Conservation (phyloP, 306 rosid species). For the Leucaena leucocephala region DNA sequence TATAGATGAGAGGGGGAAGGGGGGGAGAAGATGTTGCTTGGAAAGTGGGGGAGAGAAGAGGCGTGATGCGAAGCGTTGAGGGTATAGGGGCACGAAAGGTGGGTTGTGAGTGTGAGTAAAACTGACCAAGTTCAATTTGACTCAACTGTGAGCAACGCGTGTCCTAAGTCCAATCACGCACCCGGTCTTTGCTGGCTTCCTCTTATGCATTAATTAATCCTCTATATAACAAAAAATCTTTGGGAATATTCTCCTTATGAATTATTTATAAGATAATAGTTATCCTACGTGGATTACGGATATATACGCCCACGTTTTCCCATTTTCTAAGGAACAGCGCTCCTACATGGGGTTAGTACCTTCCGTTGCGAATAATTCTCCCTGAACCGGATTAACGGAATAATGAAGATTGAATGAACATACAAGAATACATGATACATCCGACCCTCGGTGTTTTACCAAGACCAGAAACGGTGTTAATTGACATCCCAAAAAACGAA, state of each 20-base stretch:
- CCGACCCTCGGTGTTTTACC: not conserved
- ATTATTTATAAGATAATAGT: not conserved
- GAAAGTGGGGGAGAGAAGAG: slow-evolving; percentile 21
- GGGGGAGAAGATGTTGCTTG: slow-evolving; percentile 32
- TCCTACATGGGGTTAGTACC: not conserved
- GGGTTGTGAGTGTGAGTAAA: not conserved
- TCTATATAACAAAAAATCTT: too few relatives aligned
- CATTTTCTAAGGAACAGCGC: not conserved
- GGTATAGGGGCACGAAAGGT: not conserved
- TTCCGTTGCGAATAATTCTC: not conserved
- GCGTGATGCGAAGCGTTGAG: not conserved
- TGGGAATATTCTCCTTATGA: not conserved
- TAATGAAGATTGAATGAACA: not conserved
- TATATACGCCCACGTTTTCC: too few relatives aligned
- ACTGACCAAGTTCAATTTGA: slow-evolving; percentile 43
- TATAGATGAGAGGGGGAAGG: slow-evolving; percentile 3
- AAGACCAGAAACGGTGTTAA: not conserved
- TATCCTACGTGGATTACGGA: not conserved
- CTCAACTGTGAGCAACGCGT: not conserved
- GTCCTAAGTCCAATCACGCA: slow-evolving; percentile 1
- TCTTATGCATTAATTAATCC: too few relatives aligned
- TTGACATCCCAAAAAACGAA: too few relatives aligned
- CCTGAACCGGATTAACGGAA: not conserved
- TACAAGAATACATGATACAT: too few relatives aligned
- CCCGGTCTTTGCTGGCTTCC: slow-evolving; percentile 26